These are phyloP conservation scores for Leishmania tropica DNA, from an alignment of 208 protist genomes.

Conservation along the genomic window DNA sequence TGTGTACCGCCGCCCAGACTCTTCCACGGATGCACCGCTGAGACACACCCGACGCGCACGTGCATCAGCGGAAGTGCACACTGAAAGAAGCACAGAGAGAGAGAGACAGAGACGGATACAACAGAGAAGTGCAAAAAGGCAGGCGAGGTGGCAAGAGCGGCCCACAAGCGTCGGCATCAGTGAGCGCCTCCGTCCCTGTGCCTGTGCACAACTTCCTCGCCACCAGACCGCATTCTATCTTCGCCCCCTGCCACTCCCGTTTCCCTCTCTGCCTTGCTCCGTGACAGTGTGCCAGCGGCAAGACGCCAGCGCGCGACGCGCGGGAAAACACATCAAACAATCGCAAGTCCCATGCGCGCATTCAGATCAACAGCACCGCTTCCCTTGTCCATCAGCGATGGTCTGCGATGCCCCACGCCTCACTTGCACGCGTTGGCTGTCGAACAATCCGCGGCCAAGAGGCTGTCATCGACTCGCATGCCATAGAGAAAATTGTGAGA, in stretches of 20 bases:
- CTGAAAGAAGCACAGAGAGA: not conserved
- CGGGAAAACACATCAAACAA: not conserved
- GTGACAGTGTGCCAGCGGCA: not conserved
- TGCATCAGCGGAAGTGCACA: not conserved
- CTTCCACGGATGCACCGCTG: not conserved
- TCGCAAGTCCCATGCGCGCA: not conserved
- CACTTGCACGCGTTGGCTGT: not conserved
- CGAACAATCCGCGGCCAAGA: not conserved
- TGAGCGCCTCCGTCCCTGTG: not conserved
- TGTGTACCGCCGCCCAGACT: not conserved
- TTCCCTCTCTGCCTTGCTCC: not conserved
- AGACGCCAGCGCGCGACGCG: not conserved
- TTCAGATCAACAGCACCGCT: not conserved
- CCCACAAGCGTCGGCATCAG: not conserved
- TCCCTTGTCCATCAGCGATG: not conserved
- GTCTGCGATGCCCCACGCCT: not conserved
- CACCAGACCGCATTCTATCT: not conserved
- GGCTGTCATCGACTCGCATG: not conserved
- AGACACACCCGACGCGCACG: not conserved
- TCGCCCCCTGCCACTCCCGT: not conserved
- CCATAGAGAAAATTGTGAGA: not conserved
- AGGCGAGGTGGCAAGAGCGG: not conserved
- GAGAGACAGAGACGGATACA: not conserved
- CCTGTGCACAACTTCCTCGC: not conserved
- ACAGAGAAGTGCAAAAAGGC: not conserved